Evolutionary conservation across 257 asterid genomes (phyloP), one percentile per base, ranked within the genome.

Genomic region (Nicotiana tabacum): DNA sequence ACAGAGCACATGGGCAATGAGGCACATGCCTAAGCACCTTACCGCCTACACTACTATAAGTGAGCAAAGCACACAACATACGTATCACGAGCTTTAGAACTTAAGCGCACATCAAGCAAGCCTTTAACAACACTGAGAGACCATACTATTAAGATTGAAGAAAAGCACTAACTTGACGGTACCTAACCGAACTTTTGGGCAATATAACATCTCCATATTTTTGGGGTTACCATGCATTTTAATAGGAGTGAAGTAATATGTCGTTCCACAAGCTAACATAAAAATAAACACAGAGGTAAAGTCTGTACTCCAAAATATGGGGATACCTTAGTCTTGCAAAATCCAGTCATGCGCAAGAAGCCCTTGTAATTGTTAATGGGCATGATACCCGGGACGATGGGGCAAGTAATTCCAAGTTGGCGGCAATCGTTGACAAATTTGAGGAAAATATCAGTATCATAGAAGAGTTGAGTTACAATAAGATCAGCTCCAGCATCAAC

Each of bases 341-440:
- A 96, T 81, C 98, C 98, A 84, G 99, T 92, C 99, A 96, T 96
- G 82, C 99, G 98, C 83, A 96, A 51, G 93, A 96, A 96, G 65
- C 98, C 99, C 91, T 93, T 96, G 90, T 92, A 96, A 78, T 96
- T 96, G 83, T 96, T 96, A 65, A 96, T 96, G 86, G 98, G 98
- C 99, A 96, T 96, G 82, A 96, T 96, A 76, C 99, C 99, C 37
- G 99, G 98, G 57, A 96, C 97, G 58, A 96, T 96, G 29, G 99
- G 98, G 80, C 97, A 90, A 24, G 89, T 92, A 57, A 96, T 96
- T 82, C 99, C 99, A 81, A 93, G 87, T 89, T 94, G 96, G 85
- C 97, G 99, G 87, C 99, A 96, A 84, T 94, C 99, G 84, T 90
- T 82, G 66, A 94, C 98, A 83, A 96, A 96, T 65, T 96, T 96